Conservation (phyloP, 1,139 yeast species). For the Saccharomyces hybrid region DNA sequence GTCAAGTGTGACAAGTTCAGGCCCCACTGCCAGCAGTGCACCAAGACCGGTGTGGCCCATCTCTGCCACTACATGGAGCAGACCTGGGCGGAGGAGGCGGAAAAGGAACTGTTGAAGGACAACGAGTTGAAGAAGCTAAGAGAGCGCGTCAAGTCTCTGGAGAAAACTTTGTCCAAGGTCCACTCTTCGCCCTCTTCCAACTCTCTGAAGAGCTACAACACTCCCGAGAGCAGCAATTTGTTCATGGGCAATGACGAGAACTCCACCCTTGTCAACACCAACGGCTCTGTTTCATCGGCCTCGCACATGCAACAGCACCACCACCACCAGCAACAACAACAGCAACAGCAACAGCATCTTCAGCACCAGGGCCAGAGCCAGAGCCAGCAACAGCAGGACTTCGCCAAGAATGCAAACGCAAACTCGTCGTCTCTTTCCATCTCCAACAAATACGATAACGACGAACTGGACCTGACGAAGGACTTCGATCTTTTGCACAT, state of each 20-base stretch:
- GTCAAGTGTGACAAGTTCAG: constrained; percentile 48
- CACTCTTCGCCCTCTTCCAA: constrained; percentile 16
- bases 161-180: constrained; percentile 24
- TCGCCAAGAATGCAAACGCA: not conserved
- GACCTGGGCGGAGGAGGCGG: constrained; percentile 44
- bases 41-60: constrained; percentile 68
- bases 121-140: constrained; percentile 28
- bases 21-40: constrained; percentile 69
- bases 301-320: not conserved
- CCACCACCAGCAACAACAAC: not conserved
- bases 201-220: constrained; percentile 5
- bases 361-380: not conserved
- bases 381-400: not conserved
- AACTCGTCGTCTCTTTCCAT: not conserved
- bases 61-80: constrained; percentile 60
- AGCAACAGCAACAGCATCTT: not conserved
- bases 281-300: not conserved
- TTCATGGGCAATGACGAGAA: constrained; percentile 5
- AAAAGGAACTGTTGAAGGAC: constrained; percentile 42
- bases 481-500: constrained; percentile 44
- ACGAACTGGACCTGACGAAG: constrained; percentile 38
- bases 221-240: constrained; percentile 13
- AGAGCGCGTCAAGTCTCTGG: constrained; percentile 29
- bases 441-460: constrained; percentile 25
- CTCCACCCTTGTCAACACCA: not conserved